These are phyloP conservation scores for Lagerstroemia fauriei DNA, from an alignment of 441 rosid species.

Conservation along the genomic window DNA sequence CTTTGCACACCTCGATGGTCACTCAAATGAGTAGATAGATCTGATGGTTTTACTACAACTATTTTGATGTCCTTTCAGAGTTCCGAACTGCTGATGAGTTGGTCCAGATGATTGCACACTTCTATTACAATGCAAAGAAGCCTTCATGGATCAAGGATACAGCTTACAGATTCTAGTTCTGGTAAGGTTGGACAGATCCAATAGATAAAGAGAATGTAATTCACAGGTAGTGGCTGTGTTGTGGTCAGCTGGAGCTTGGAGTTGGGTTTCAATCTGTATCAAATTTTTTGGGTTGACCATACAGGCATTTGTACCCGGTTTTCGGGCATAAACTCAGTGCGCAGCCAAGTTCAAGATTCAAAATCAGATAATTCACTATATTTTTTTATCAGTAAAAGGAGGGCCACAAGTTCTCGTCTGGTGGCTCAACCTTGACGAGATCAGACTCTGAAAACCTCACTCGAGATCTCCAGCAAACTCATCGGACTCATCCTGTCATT, in stretches of 20 bases:
- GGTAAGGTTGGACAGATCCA: background rate
- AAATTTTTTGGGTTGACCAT: no score
- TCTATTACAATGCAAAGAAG: slow-evolving; percentile 82
- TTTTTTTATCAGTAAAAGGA: no score
- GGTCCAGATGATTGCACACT: slow-evolving; percentile 83
- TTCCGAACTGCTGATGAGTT: slow-evolving; percentile 70
- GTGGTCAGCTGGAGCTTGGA: background rate
- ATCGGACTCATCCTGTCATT: no score
- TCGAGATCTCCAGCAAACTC: no score
- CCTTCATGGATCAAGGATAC: slow-evolving; percentile 64
- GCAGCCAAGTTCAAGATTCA: no score
- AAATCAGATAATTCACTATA: no score
- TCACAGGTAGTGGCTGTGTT: background rate
- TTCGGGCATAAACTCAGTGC: no score
- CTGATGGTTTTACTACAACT: slow-evolving; percentile 12
- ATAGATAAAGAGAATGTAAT: background rate
- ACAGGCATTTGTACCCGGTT: no score
- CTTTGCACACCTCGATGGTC: background rate
- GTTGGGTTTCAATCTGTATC: background rate
- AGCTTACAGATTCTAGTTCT: slow-evolving; percentile 22
- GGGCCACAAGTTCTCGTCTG: no score
- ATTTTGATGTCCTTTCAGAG: slow-evolving; percentile 44
- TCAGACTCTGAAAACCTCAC: no score
- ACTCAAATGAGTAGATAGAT: background rate
- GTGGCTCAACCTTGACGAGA: no score